A percentile compares a stretch with the other conserved stretches of the same genome.
Evolutionary conservation across 148 eudicot genomes (phyloP).

Genomic region (Rhododendron kiyosumense): DNA sequence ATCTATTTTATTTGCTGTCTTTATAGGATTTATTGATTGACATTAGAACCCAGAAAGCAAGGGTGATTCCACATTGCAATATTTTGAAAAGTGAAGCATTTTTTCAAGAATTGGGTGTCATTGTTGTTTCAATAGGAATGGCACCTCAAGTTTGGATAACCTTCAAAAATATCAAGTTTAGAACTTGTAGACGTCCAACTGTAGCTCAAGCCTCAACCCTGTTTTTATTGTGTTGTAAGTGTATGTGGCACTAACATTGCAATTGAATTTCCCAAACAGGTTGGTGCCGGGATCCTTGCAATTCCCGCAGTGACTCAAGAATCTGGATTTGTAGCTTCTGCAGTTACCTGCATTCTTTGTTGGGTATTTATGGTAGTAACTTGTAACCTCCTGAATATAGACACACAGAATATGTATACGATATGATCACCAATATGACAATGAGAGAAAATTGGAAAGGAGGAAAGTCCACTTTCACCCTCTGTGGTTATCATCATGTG

Average conservation of each 20-base stretch:
- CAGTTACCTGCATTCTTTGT: constrained; percentile 65
- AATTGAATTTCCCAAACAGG: constrained; percentile 28
- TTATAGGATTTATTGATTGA: background rate
- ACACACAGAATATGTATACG: background rate
- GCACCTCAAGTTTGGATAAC: background rate
- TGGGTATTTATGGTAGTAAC: constrained; percentile 85
- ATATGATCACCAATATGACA: background rate
- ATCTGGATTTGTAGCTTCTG: constrained; percentile 86
- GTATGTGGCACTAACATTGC: background rate
- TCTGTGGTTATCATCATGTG: too few species aligned
- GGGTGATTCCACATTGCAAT: background rate
- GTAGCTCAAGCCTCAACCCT: background rate
- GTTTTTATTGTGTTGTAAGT: background rate
- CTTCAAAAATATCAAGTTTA: background rate
- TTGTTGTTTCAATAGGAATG: background rate
- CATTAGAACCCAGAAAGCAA: background rate
- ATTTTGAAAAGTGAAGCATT: background rate
- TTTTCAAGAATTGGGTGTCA: background rate
- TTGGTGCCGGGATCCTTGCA: constrained; percentile 96
- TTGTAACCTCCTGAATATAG: background rate
- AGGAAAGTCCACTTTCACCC: too few species aligned
- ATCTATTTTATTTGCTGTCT: background rate
- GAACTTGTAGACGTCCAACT: background rate
- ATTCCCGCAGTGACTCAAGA: constrained; percentile 95
- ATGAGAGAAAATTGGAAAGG: background rate